These are phyloP conservation scores for Oropetium thomaeum DNA, from an alignment of 176 grass and related monocot species.

Conservation along the genomic window DNA sequence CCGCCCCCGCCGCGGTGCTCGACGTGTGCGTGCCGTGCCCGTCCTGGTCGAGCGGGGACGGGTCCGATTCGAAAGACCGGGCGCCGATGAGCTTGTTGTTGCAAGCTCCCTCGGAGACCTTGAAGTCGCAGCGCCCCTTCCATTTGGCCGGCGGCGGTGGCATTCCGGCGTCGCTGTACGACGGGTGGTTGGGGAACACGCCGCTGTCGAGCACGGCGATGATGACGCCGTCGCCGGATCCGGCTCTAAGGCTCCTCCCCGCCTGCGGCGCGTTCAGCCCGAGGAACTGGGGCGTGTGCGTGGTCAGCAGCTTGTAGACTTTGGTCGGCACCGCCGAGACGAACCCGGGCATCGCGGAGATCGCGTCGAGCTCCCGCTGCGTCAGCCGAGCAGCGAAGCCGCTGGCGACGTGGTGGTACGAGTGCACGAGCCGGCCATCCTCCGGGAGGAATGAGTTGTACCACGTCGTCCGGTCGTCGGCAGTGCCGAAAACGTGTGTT, in stretches of 20 bases:
- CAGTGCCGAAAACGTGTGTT: constrained; percentile 14
- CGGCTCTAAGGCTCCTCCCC: constrained; percentile 11
- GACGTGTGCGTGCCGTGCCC: constrained; percentile 68
- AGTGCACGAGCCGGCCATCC: constrained; percentile 34
- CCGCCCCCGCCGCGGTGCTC: constrained; percentile 55
- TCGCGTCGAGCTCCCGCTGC: constrained; percentile 16
- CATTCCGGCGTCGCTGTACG: constrained; percentile 54
- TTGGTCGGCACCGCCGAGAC: constrained; percentile 28
- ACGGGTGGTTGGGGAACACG: constrained; percentile 45
- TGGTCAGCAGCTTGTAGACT: constrained; percentile 38
- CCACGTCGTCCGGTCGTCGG: constrained; percentile 33
- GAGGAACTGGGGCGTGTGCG: constrained; percentile 58
- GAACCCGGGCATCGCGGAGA: constrained; percentile 50
- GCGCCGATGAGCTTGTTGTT: constrained; percentile 80
- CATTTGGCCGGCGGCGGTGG: constrained; percentile 46
- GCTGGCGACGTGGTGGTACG: constrained; percentile 56
- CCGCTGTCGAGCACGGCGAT: constrained; percentile 67
- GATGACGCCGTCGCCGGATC: constrained; percentile 45
- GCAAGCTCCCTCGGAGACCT: constrained; percentile 15
- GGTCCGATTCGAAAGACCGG: background rate
- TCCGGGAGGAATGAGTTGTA: constrained; percentile 43
- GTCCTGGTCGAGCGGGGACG: constrained; percentile 19
- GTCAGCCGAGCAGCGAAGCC: constrained; percentile 59
- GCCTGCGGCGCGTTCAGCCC: constrained; percentile 21
- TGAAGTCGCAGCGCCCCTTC: constrained; percentile 55